phyloP scores from a whole-genome alignment of 805 yeast genomes.

The Cephaloascus fragrans region DNA sequence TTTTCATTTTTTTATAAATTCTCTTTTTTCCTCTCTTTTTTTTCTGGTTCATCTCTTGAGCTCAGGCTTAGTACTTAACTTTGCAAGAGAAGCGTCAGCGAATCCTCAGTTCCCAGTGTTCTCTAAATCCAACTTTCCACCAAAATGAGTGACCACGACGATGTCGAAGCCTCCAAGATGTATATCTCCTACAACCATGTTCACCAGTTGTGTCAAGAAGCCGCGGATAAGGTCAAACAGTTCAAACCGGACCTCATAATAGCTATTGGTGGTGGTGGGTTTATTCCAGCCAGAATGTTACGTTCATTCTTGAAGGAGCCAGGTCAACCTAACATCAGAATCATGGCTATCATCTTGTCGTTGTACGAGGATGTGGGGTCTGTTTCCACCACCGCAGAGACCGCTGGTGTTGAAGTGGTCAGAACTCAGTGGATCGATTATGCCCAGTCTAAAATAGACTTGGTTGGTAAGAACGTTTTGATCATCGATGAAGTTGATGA shows the following conservation, averaged over 20 bases:
- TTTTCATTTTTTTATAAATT: too few species aligned
- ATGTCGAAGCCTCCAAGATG: conserved; percentile 32
- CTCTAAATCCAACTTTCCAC: not conserved
- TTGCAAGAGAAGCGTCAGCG: too few species aligned
- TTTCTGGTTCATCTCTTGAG: too few species aligned
- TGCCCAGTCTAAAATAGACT: conserved; percentile 46
- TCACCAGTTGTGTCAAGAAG: conserved; percentile 61
- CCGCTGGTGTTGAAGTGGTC: conserved; percentile 51
- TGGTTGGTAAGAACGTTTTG: conserved; percentile 61
- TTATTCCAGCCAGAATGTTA: conserved; percentile 93
- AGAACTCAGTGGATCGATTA: conserved; percentile 84
- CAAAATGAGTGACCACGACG: conserved; percentile 9
- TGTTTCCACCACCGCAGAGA: conserved; percentile 44
- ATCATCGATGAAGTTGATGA: conserved; percentile 83
- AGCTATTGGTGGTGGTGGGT: conserved; percentile 97
- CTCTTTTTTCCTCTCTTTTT: too few species aligned
- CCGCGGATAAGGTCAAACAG: conserved; percentile 50
- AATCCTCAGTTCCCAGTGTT: too few species aligned
- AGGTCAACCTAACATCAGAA: conserved; percentile 81
- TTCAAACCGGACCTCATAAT: conserved; percentile 85
- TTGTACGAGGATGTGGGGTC: conserved; percentile 76
- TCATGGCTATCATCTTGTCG: conserved; percentile 90
- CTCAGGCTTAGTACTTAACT: too few species aligned
- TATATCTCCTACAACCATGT: conserved; percentile 76
- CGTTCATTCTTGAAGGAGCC: conserved; percentile 86